A percentile compares a stretch with the other conserved stretches of the same genome.
phyloP scores from a whole-genome alignment of 1,139 yeast genomes.

The Torulaspora globosa region DNA sequence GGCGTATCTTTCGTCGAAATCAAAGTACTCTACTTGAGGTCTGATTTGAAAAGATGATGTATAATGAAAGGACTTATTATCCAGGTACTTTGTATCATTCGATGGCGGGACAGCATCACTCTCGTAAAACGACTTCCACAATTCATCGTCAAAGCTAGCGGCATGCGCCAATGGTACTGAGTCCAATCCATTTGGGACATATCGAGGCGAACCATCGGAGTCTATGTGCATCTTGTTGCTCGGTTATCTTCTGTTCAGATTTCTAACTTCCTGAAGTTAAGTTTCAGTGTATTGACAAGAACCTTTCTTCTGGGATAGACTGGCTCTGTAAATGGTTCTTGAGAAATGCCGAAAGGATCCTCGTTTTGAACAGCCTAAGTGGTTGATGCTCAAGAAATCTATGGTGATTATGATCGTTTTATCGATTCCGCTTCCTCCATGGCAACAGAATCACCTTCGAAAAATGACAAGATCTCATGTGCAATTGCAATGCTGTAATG shows the following conservation, averaged over 20 bases:
- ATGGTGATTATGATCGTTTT: neutral
- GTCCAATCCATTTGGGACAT: neutral
- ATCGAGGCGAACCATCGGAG: constrained; percentile 3
- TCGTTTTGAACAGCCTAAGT: no score
- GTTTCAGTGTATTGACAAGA: no score
- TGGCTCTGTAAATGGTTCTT: no score
- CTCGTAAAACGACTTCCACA: neutral
- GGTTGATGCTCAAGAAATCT: no score
- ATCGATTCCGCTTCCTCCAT: neutral
- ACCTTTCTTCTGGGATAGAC: no score
- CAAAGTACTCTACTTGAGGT: constrained; percentile 29
- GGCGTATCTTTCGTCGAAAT: constrained; percentile 20
- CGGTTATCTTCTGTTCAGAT: neutral
- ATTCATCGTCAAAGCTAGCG: neutral
- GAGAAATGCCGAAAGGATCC: no score
- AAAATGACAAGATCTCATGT: neutral
- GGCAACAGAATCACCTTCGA: neutral
- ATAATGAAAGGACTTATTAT: constrained; percentile 18
- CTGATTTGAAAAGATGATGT: constrained; percentile 26
- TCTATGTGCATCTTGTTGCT: neutral
- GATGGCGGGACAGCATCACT: constrained; percentile 4
- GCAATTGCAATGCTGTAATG: neutral
- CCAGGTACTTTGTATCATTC: constrained; percentile 17
- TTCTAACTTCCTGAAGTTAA: neutral
- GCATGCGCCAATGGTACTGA: neutral